Base-by-base conservation (phyloP, 1,139 yeast species). In the Lodderomyces oxycetoniae region DNA sequence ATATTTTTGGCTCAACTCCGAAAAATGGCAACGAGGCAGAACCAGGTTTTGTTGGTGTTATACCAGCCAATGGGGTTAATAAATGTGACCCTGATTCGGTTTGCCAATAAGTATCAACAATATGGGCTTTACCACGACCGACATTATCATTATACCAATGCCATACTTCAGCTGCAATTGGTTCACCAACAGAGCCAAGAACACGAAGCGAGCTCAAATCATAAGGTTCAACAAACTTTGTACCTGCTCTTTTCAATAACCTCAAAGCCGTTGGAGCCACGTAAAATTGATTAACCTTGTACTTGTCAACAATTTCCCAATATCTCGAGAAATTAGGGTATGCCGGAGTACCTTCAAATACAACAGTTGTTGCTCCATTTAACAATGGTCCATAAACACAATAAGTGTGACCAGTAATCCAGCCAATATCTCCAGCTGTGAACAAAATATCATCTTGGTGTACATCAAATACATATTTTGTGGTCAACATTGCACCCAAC, bases 111-210 rank as follows among this genome's bases (percentile, higher is more conserved):
- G 91, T 81, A 59, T 82, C 91, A 45, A 79, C 77, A 47, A 82
- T 77, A 50, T 83, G 86, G 33, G 84, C 81, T 55, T 80, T 71
- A 30, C 74, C 76, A 49, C 83, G 72, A 48, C 95, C 95, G 49
- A 85, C 77, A 45, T 78, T 69, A 45, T 82, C 86, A 50, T 78
- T 79, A 58, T 83, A 85, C 95, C 95, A 85, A 53, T 82, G 87
- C 95, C 95, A 85, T 38, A 85, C 88, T 53, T 85, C 95, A 28
- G 89, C 86, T 23, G 95, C 93, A 58, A 85, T 85, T 43, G 95
- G 95, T 59, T 85, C 95, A 54, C 95, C 95, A 30, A 85, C 95
- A 9, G 93, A 79, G 16, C 95, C 95, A 41, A 85, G 68, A 22
- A 77, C 79, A 51, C 95, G 71, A 42, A 85, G 50, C 3, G 87